phyloP scores from a whole-genome alignment of 2,329 filamentous ascomycete genomes.

The Apiospora phragmitis region DNA sequence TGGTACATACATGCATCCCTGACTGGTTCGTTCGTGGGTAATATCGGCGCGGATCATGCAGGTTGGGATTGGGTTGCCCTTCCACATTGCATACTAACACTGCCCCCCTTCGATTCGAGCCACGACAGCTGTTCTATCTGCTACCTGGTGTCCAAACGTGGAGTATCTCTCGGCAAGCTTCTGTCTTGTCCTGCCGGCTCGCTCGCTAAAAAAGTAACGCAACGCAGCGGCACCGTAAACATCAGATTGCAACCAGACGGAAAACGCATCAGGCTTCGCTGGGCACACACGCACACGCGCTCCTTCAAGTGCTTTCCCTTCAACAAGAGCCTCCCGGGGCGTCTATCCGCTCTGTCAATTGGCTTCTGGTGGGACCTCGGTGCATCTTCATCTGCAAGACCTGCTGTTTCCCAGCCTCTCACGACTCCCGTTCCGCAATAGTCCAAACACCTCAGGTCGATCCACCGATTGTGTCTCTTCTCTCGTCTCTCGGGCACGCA shows the following conservation, averaged over 20 bases:
- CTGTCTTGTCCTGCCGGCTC: constrained; percentile 2
- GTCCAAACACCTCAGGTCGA: constrained; percentile 8
- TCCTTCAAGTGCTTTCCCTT: neutral
- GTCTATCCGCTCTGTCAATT: constrained; percentile 12
- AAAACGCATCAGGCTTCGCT: constrained; percentile 2
- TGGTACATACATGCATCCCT: neutral
- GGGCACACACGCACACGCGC: neutral
- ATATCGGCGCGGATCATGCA: constrained; percentile 27
- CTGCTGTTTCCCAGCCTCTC: constrained; percentile 14
- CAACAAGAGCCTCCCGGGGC: neutral
- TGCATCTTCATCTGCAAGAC: constrained; percentile 17
- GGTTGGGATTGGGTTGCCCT: constrained; percentile 34
- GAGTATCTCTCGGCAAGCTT: constrained; percentile 18
- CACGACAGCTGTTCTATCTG: constrained; percentile 32
- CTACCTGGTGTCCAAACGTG: constrained; percentile 31
- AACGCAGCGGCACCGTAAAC: neutral
- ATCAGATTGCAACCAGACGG: neutral
- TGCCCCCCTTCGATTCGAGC: constrained; percentile 36
- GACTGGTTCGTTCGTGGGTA: constrained; percentile 20
- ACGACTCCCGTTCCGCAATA: constrained; percentile 10
- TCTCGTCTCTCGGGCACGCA: neutral
- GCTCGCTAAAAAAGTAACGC: constrained; percentile 9
- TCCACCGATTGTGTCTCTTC: constrained; percentile 11
- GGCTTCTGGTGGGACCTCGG: constrained; percentile 13
- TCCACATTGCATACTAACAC: constrained; percentile 36